These are phyloP conservation scores for Rubus parviflorus DNA, from an alignment of 306 rosid genomes.

Conservation along the genomic window DNA sequence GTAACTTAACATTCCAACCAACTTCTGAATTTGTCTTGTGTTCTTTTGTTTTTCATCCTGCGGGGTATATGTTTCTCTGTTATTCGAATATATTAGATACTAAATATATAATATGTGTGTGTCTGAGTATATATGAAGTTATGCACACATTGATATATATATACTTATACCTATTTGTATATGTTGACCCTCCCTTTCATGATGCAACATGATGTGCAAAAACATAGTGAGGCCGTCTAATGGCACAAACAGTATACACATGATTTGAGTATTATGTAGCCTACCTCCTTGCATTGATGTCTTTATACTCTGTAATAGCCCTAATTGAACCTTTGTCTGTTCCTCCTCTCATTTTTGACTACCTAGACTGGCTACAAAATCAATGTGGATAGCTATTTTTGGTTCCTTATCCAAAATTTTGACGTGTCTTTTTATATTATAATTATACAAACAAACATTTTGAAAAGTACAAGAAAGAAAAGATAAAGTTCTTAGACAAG, in stretches of 20 bases:
- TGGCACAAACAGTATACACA: background rate
- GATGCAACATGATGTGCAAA: background rate
- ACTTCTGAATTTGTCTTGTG: background rate
- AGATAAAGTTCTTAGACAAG: background rate
- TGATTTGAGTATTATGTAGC: background rate
- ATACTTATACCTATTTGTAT: background rate
- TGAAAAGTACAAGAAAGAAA: background rate
- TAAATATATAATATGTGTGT: too few species aligned
- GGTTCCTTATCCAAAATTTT: background rate
- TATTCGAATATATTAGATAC: too few species aligned
- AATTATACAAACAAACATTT: background rate
- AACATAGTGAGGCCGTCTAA: background rate
- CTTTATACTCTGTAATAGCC: background rate
- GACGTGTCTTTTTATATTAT: background rate
- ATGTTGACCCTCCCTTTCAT: background rate
- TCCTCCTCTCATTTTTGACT: background rate
- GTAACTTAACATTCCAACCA: conserved; percentile 35
- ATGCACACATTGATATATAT: background rate
- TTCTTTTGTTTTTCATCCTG: background rate
- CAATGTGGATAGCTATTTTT: background rate
- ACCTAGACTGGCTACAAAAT: background rate
- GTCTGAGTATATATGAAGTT: background rate
- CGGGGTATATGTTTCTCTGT: background rate
- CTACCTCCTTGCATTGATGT: background rate
- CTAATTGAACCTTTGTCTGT: background rate